A percentile compares a stretch with the other conserved stretches of the same genome.
Evolutionary conservation across 2,329 filamentous ascomycete species (phyloP).

Genomic region (Diplodia corticola): DNA sequence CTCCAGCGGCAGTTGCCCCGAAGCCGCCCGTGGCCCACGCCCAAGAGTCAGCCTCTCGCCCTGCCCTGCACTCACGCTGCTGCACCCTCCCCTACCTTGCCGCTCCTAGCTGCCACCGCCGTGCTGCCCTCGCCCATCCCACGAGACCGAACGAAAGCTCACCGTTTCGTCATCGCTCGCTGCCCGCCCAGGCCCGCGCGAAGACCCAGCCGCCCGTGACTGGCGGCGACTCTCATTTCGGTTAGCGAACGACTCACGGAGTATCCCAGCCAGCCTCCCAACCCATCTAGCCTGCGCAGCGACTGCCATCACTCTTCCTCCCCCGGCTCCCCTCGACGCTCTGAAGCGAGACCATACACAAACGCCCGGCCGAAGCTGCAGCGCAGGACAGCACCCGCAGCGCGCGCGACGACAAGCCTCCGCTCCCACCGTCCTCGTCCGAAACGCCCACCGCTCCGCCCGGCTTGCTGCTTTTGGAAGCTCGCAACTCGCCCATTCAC

Average conservation of each 20-base stretch:
- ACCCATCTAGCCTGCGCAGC: slow-evolving; percentile 19
- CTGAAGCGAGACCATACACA: slow-evolving; percentile 10
- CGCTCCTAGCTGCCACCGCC: slow-evolving; percentile 11
- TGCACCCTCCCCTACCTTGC: slow-evolving; percentile 18
- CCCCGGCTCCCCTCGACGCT: slow-evolving; percentile 10
- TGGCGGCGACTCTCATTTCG: slow-evolving; percentile 24
- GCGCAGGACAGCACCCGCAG: slow-evolving; percentile 19
- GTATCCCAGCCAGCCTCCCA: slow-evolving; percentile 24
- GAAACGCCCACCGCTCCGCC: slow-evolving; percentile 20
- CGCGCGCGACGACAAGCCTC: slow-evolving; percentile 18
- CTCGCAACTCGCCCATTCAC: slow-evolving; percentile 16
- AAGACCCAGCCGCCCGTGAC: slow-evolving; percentile 21
- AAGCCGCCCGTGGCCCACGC: slow-evolving; percentile 15
- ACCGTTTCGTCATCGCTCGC: slow-evolving; percentile 19
- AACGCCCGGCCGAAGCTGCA: slow-evolving; percentile 21
- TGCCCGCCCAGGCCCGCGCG: slow-evolving; percentile 16
- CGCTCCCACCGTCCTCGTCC: slow-evolving; percentile 19
- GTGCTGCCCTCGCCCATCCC: slow-evolving; percentile 13
- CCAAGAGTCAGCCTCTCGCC: slow-evolving; percentile 15
- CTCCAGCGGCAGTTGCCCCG: slow-evolving; percentile 19
- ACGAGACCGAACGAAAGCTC: background rate
- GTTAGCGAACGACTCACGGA: slow-evolving; percentile 23
- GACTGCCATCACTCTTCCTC: slow-evolving; percentile 19
- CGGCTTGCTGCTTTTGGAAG: slow-evolving; percentile 23
- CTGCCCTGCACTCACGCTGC: slow-evolving; percentile 17